Percentiles rank a stretch among this genome's conserved stretches.
Evolutionary conservation across 345 rosid genomes (phyloP).

Genomic region (Brassica nigra): DNA sequence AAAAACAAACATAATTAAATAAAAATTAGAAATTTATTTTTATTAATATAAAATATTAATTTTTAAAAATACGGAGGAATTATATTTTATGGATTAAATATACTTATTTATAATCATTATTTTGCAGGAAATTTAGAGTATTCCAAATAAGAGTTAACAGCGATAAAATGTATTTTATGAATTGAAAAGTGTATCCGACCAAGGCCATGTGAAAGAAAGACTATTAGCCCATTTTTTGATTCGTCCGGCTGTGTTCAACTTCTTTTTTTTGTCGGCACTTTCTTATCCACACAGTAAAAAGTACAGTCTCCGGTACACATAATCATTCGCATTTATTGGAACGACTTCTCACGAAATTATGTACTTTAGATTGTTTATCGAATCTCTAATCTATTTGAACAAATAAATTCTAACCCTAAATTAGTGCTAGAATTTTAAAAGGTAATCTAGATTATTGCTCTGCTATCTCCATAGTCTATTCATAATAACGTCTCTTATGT

Average conservation of each 20-base stretch:
- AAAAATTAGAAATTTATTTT: no score
- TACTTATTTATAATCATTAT: background rate
- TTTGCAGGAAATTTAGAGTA: background rate
- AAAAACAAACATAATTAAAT: no score
- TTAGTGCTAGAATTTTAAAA: background rate
- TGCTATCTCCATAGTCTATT: background rate
- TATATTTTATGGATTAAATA: background rate
- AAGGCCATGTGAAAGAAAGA: constrained; percentile 39
- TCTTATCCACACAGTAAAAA: constrained; percentile 26
- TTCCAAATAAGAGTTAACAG: background rate
- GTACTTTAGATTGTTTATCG: background rate
- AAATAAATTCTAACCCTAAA: background rate
- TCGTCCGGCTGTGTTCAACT: constrained; percentile 9
- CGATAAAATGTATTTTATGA: background rate
- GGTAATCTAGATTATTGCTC: background rate
- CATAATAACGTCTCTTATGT: background rate
- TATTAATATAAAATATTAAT: no score
- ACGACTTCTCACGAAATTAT: constrained; percentile 9
- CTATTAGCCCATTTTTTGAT: constrained; percentile 29
- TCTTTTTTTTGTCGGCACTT: constrained; percentile 2
- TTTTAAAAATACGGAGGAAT: no score
- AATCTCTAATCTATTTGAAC: background rate
- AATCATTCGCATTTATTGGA: constrained; percentile 10
- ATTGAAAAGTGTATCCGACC: constrained; percentile 18
- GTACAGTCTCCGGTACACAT: constrained; percentile 38